Conservation (phyloP, 1,284 basidiomycete species). For the Boletellus sp. region DNA sequence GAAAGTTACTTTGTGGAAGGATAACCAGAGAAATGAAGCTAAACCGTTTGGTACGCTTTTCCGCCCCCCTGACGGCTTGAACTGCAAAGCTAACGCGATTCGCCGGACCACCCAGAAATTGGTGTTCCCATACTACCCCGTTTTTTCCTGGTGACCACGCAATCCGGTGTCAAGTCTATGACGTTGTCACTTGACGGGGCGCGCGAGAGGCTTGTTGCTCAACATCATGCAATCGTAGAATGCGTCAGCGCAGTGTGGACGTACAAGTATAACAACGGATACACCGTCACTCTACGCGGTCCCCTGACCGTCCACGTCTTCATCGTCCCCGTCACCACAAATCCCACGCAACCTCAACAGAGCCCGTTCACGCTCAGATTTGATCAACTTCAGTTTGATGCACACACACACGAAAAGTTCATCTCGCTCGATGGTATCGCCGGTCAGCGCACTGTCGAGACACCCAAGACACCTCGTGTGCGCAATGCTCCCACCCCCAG, state of each 20-base stretch:
- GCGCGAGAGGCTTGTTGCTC: constrained; percentile 51
- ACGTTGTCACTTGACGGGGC: constrained; percentile 67
- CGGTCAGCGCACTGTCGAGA: constrained; percentile 42
- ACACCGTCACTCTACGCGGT: constrained; percentile 67
- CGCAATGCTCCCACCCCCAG: constrained; percentile 41
- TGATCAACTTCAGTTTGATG: constrained; percentile 67
- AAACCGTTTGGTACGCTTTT: constrained; percentile 68
- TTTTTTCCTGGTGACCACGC: constrained; percentile 76
- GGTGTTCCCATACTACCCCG: constrained; percentile 72
- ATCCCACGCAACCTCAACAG: constrained; percentile 22
- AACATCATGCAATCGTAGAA: constrained; percentile 58
- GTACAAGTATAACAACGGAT: constrained; percentile 71
- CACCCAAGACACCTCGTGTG: constrained; percentile 39
- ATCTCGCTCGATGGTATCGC: constrained; percentile 57
- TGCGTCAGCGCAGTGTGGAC: constrained; percentile 71
- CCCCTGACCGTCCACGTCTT: constrained; percentile 62
- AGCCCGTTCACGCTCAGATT: constrained; percentile 48
- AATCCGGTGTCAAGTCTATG: constrained; percentile 79
- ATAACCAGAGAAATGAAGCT: constrained; percentile 68
- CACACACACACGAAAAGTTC: constrained; percentile 64
- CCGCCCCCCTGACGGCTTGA: constrained; percentile 1
- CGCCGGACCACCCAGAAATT: constrained; percentile 51
- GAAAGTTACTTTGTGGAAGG: constrained; percentile 78
- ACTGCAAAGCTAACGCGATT: constrained; percentile 11
- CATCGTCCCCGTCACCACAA: constrained; percentile 32